Conservation (phyloP, 345 rosid species). For the Hibiscus syriacus region DNA sequence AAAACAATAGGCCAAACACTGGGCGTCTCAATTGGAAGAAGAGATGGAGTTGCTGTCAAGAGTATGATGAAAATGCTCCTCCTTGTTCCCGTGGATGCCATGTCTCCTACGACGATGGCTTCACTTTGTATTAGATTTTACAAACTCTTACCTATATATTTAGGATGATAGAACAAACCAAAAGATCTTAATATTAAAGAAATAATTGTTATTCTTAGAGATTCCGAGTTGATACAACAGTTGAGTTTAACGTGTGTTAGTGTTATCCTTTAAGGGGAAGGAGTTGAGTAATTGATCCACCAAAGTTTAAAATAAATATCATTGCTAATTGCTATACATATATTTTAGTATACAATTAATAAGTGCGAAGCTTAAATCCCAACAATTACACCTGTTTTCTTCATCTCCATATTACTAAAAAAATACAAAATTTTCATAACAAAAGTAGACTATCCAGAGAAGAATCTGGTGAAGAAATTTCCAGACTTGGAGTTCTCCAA, state of each 20-base stretch:
- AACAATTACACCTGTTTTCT: neutral
- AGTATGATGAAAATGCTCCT: conserved; percentile 42
- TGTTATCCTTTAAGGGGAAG: no score
- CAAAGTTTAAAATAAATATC: no score
- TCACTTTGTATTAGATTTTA: conserved; percentile 35
- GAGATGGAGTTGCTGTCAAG: conserved; percentile 53
- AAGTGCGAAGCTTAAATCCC: no score
- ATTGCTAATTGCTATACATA: no score
- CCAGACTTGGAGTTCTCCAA: conserved; percentile 54
- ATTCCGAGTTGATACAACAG: no score
- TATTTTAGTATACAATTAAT: no score
- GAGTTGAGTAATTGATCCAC: no score
- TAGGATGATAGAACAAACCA: no score
- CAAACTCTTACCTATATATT: no score
- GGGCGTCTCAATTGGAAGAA: conserved; percentile 45
- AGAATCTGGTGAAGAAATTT: conserved; percentile 66
- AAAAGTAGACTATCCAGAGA: conserved; percentile 27
- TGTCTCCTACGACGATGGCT: conserved; percentile 57
- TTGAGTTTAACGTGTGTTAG: no score
- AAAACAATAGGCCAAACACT: conserved; percentile 37
- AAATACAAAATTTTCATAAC: neutral
- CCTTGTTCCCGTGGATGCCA: conserved; percentile 49
- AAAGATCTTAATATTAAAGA: no score
- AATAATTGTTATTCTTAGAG: no score
- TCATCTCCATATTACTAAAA: neutral